Conservation (phyloP, 2,329 filamentous ascomycete genomes). For the Didymella arachidicola region DNA sequence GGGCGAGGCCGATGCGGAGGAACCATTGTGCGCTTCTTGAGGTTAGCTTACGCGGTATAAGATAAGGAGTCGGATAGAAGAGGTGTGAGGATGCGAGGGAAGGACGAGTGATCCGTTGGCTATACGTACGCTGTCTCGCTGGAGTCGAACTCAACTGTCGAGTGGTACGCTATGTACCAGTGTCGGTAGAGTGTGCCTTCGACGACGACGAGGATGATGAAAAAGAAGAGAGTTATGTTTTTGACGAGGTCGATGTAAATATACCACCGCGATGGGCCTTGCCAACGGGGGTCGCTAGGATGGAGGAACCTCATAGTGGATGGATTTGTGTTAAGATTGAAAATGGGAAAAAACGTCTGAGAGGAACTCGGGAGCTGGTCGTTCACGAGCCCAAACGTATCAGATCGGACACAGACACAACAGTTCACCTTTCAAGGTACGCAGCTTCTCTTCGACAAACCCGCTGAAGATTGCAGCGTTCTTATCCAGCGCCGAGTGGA, state of each 20-base stretch:
- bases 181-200: conserved; percentile 4
- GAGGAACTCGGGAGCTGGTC: not conserved
- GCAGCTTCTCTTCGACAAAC: not conserved
- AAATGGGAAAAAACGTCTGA: not conserved
- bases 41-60: not conserved
- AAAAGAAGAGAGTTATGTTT: not conserved
- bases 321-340: not conserved
- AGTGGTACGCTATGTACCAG: conserved; percentile 6
- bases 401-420: not conserved
- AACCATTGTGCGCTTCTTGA: not conserved
- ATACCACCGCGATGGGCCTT: conserved; percentile 3
- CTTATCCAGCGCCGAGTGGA: conserved; percentile 2
- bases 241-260: not conserved
- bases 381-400: not conserved
- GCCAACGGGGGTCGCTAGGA: conserved; percentile 7
- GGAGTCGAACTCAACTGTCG: conserved; percentile 3
- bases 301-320: not conserved
- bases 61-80: no score
- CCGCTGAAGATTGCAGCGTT: not conserved
- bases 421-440: not conserved
- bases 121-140: not conserved
- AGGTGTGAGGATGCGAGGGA: not conserved
- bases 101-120: no score
- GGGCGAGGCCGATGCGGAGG: conserved; percentile 11
- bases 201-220: conserved; percentile 8